Conservation (phyloP, 1,284 basidiomycete species). For the Agaricales sp. region DNA sequence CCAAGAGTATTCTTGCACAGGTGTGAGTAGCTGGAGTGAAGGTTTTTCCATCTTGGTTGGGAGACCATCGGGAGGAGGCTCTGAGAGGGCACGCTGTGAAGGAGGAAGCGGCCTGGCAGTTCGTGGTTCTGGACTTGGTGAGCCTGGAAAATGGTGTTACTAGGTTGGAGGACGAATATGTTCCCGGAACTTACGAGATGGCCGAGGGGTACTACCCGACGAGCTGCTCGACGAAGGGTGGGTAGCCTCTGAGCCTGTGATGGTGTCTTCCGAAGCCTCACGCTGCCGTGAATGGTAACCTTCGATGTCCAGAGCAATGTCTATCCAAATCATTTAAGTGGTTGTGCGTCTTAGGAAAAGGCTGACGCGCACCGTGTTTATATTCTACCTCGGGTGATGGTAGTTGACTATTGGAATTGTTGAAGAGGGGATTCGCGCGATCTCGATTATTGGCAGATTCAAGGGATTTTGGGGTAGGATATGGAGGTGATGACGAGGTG, state of each 20-base stretch:
- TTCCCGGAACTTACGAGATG: not conserved
- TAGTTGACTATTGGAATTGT: not conserved
- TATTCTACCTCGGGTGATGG: conserved; percentile 48
- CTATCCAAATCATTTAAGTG: conserved; percentile 22
- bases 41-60: conserved; percentile 12
- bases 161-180: not conserved
- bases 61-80: conserved; percentile 36
- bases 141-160: not conserved
- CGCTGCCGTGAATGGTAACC: conserved; percentile 51
- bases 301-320: conserved; percentile 53
- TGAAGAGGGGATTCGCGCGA: conserved; percentile 35
- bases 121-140: not conserved
- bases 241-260: conserved; percentile 17
- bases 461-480: conserved; percentile 18
- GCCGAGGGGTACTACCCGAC: not conserved
- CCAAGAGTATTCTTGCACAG: conserved; percentile 66
- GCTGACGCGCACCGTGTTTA: conserved; percentile 43
- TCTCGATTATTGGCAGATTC: conserved; percentile 8
- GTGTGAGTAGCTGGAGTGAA: conserved; percentile 11
- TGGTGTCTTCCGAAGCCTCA: conserved; percentile 28
- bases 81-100: conserved; percentile 45
- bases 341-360: conserved; percentile 4
- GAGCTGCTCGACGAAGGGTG: not conserved
- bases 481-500: conserved; percentile 12
- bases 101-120: conserved; percentile 14